These are phyloP conservation scores for Silene uniflora DNA, from an alignment of 148 eudicot genomes.

Conservation along the genomic window DNA sequence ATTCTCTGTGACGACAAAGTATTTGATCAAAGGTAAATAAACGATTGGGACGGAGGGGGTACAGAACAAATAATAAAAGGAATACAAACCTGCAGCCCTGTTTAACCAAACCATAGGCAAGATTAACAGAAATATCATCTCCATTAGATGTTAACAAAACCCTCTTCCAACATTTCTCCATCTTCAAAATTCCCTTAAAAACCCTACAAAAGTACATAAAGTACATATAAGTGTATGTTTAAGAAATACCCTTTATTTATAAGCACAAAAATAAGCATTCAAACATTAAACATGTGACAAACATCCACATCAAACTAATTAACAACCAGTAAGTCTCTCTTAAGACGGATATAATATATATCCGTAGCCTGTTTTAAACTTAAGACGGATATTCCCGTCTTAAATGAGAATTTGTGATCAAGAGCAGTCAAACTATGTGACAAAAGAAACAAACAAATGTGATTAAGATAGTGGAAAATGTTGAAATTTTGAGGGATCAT, in stretches of 20 bases:
- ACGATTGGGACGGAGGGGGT: background rate
- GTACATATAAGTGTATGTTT: background rate
- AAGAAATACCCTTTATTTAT: constrained; percentile 14
- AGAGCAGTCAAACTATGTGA: background rate
- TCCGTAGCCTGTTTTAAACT: too few species aligned
- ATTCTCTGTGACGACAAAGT: too few species aligned
- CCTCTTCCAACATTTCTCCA: constrained; percentile 51
- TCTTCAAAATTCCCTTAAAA: constrained; percentile 21
- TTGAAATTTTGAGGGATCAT: background rate
- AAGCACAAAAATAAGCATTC: background rate
- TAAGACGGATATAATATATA: too few species aligned
- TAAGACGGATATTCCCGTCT: too few species aligned
- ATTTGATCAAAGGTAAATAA: too few species aligned
- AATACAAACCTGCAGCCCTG: constrained; percentile 72
- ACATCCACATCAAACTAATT: background rate
- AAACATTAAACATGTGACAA: too few species aligned
- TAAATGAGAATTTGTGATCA: too few species aligned
- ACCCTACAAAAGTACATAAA: background rate
- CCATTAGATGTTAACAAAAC: constrained; percentile 77
- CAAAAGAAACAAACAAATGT: background rate
- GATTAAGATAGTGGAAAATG: constrained; percentile 8
- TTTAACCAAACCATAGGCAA: constrained; percentile 61
- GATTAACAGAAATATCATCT: constrained; percentile 60
- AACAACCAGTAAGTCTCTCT: too few species aligned
- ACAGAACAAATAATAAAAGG: background rate